Evolutionary conservation across 495 filamentous ascomycete species (phyloP), one percentile per base, ranked within the genome.

Genomic region (Neurospora tetraspora): DNA sequence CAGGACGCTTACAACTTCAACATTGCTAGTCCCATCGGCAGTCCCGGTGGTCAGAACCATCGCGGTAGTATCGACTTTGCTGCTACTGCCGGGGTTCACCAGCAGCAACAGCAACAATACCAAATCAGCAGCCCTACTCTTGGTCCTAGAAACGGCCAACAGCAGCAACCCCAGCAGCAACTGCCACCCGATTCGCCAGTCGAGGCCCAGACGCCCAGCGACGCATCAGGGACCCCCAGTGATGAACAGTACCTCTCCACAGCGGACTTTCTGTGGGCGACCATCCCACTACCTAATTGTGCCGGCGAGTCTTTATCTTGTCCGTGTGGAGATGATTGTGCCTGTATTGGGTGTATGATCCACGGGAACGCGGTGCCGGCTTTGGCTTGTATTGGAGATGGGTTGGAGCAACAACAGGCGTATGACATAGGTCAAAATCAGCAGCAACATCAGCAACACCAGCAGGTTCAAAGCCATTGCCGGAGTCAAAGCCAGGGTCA

Each of bases 291-390:
- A 23, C 73, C 77, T 10, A 77, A 74, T 42, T 77, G 5, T 83
- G 84, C 65, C 77, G 75, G 2, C 84, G 85, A 8, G 77, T 79
- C 71, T 75, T 73, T 77, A 9, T 79, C 77, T 59, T 88, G 87
- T 70, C 84, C 81, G 4, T 88, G 87, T 70, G 86, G 86, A 6
- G 85, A 87, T 70, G 83, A 84, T 71, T 88, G 87, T 73, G 74
- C 82, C 34, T 88, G 87, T 71, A 74, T 85, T 4, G 86, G 85
- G 18, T 88, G 86, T 71, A 31, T 74, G 16, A 73, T 82, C n/a
- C 77, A 71, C 6, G 53, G 53, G 6, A 34, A 65, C 12, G 27
- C 53, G 53, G 53, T 9, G 27, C 53, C 53, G 1, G 8, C 53
- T 9, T 65, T 65, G 53, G 14, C 31, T 34, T 27, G 27, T 10